phyloP scores from a whole-genome alignment of 495 filamentous ascomycete species.

The Xylona heveae region DNA sequence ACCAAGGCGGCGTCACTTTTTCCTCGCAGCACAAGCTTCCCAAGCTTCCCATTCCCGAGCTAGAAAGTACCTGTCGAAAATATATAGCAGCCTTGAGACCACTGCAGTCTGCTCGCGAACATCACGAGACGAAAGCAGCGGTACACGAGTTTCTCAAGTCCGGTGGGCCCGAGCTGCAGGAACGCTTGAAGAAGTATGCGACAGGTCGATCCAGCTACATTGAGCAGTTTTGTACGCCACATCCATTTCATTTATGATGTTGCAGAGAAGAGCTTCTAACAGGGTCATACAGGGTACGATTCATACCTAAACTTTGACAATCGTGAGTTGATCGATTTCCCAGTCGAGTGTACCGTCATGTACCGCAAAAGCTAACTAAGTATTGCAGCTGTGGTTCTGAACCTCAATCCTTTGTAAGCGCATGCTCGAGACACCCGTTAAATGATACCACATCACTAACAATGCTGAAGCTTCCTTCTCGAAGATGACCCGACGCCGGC shows the following conservation, averaged over 20 bases:
- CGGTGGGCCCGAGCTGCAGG: slow-evolving; percentile 73
- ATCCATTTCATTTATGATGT: no score
- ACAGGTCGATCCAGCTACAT: slow-evolving; percentile 86
- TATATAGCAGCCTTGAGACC: slow-evolving; percentile 68
- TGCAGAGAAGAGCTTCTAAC: neutral
- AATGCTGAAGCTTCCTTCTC: slow-evolving; percentile 41
- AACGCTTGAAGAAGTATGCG: slow-evolving; percentile 85
- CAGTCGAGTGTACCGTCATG: no score
- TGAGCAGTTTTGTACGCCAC: slow-evolving; percentile 96
- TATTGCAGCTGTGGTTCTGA: slow-evolving; percentile 59
- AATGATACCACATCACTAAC: neutral
- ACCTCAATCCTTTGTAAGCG: slow-evolving; percentile 66
- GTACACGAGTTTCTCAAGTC: slow-evolving; percentile 67
- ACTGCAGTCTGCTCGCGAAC: slow-evolving; percentile 60
- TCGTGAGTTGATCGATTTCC: slow-evolving; percentile 33
- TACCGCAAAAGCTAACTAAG: slow-evolving; percentile 3
- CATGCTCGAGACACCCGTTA: neutral
- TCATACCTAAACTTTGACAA: slow-evolving; percentile 97
- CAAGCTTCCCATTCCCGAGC: slow-evolving; percentile 86
- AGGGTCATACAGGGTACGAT: slow-evolving; percentile 75
- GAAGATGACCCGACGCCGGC: slow-evolving; percentile 96
- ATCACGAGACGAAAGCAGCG: slow-evolving; percentile 59
- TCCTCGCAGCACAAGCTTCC: slow-evolving; percentile 73
- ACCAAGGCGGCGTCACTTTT: slow-evolving; percentile 53
- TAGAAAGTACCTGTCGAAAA: slow-evolving; percentile 57